These are phyloP conservation scores for Phanerochaete carnosa DNA, from an alignment of 768 basidiomycete genomes.

Conservation along the genomic window DNA sequence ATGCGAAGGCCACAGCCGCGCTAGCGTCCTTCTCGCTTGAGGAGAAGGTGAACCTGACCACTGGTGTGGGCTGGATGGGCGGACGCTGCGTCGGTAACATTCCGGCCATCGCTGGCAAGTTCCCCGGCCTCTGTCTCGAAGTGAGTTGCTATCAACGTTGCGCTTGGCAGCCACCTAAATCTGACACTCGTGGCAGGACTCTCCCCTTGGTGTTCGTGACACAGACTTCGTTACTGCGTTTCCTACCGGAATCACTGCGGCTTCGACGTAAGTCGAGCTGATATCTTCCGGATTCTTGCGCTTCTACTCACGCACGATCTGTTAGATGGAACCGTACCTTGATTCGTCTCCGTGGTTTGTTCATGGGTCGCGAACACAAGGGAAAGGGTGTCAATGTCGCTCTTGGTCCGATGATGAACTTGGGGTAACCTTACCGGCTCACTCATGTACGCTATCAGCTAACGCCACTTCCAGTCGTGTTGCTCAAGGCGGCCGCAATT, in stretches of 20 bases:
- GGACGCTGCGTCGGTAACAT: constrained; percentile 74
- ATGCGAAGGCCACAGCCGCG: constrained; percentile 18
- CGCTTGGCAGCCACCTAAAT: neutral
- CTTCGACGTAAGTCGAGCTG: constrained; percentile 60
- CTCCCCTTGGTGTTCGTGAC: constrained; percentile 75
- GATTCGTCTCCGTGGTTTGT: constrained; percentile 70
- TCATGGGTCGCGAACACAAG: constrained; percentile 80
- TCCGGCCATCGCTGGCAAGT: constrained; percentile 42
- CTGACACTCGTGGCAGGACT: constrained; percentile 39
- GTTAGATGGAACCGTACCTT: constrained; percentile 73
- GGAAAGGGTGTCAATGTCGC: constrained; percentile 84
- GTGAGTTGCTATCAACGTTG: constrained; percentile 26
- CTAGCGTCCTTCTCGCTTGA: constrained; percentile 51
- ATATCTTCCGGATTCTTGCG: neutral
- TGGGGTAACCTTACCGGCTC: constrained; percentile 39
- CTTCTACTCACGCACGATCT: neutral
- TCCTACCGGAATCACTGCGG: constrained; percentile 82
- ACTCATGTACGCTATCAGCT: neutral
- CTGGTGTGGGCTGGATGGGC: constrained; percentile 62
- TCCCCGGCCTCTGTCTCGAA: constrained; percentile 72
- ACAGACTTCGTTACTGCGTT: constrained; percentile 74
- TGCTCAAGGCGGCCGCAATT: constrained; percentile 81
- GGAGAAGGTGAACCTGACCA: constrained; percentile 62
- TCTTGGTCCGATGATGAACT: constrained; percentile 82
- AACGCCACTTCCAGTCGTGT: constrained; percentile 39